A percentile compares a stretch with the other conserved stretches of the same genome.
phyloP scores from a whole-genome alignment of 2,329 filamentous ascomycete species.

The Trichocomaceae sp. region DNA sequence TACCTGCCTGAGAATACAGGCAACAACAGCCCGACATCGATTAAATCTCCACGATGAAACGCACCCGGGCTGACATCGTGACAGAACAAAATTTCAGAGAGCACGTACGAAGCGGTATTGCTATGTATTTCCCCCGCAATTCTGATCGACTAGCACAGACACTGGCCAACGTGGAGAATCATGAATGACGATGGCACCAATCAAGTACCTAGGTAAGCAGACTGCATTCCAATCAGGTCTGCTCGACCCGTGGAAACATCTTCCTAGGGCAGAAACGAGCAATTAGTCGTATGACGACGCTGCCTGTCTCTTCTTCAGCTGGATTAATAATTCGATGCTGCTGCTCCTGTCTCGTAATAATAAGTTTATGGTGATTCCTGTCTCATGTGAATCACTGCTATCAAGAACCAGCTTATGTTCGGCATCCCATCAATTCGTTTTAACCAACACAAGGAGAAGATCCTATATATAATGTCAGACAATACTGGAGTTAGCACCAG shows the following conservation, averaged over 20 bases:
- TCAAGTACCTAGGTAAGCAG: neutral
- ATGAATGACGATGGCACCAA: neutral
- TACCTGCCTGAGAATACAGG: neutral
- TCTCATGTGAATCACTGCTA: neutral
- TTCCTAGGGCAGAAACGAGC: neutral
- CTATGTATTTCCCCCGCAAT: neutral
- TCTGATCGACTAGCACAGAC: neutral
- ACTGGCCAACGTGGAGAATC: neutral
- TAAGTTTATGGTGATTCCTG: neutral
- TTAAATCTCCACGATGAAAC: neutral
- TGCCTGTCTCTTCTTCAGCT: neutral
- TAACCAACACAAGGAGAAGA: neutral
- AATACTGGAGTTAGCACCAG: neutral
- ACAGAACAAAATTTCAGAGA: neutral
- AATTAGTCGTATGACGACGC: neutral
- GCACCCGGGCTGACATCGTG: neutral
- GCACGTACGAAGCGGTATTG: neutral
- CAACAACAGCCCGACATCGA: neutral
- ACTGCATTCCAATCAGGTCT: neutral
- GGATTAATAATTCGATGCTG: neutral
- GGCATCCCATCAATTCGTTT: neutral
- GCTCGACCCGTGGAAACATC: neutral
- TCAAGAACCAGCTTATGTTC: too few species aligned
- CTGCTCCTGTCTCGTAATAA: neutral
- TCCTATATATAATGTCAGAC: conserved; percentile 3